Evolutionary conservation across 1,284 basidiomycete genomes (phyloP).

Genomic region (Vanrija pseudolonga): DNA sequence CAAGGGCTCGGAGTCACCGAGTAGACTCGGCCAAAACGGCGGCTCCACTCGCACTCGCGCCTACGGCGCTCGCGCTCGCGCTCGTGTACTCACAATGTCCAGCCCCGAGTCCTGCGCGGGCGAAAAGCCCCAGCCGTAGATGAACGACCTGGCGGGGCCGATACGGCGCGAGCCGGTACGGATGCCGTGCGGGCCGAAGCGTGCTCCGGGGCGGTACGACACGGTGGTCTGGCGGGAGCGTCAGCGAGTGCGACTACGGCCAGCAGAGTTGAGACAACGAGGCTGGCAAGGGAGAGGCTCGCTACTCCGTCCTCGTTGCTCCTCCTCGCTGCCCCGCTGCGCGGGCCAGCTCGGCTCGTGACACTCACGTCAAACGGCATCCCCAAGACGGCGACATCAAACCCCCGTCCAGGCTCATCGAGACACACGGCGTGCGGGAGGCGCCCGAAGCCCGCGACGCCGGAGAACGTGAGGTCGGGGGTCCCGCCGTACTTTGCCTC

Average conservation of each 20-base stretch:
- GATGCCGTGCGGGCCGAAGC: slow-evolving; percentile 47
- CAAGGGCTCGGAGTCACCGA: too few relatives aligned
- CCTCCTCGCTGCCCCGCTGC: too few relatives aligned
- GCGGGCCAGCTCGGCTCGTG: too few relatives aligned
- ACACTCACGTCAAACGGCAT: slow-evolving; percentile 45
- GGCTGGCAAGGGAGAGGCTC: too few relatives aligned
- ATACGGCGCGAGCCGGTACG: slow-evolving; percentile 18
- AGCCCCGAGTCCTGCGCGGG: slow-evolving; percentile 11
- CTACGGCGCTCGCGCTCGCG: too few relatives aligned
- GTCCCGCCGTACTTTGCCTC: slow-evolving; percentile 33
- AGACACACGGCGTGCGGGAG: slow-evolving; percentile 42
- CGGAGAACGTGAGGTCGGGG: slow-evolving; percentile 43
- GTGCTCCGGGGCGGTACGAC: slow-evolving; percentile 32
- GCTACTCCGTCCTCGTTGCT: too few relatives aligned
- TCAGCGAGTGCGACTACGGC: too few relatives aligned
- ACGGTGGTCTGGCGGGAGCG: slow-evolving; percentile 12
- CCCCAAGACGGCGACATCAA: slow-evolving; percentile 47
- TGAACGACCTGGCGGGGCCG: slow-evolving; percentile 12
- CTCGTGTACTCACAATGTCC: slow-evolving; percentile 16
- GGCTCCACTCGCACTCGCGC: background rate
- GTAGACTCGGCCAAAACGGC: too few relatives aligned
- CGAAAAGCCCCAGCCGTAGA: slow-evolving; percentile 15
- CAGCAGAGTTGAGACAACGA: too few relatives aligned
- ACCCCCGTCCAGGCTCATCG: slow-evolving; percentile 45
- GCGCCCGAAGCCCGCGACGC: slow-evolving; percentile 45